Evolutionary conservation across 352 stramenopile genomes (phyloP).

Genomic region (Phytophthora litchii): DNA sequence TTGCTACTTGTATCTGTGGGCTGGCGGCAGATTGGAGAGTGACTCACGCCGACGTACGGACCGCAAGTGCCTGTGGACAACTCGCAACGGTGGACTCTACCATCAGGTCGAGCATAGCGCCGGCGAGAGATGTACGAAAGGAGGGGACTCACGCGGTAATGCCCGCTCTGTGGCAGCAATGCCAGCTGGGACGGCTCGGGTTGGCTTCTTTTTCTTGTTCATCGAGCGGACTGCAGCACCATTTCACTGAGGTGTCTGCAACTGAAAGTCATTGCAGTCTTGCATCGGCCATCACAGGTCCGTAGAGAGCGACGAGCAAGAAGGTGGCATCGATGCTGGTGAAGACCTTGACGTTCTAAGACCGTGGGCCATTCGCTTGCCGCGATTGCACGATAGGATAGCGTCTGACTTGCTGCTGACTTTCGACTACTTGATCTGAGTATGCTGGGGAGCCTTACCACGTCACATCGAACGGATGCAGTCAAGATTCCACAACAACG

Average conservation of each 20-base stretch:
- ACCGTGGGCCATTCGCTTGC: no score
- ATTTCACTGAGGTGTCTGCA: no score
- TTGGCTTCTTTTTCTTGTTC: constrained; percentile 11
- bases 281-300: not conserved
- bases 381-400: not conserved
- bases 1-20: constrained; percentile 16
- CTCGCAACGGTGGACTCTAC: constrained; percentile 12
- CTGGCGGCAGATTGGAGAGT: constrained; percentile 32
- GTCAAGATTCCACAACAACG: no score
- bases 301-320: not conserved
- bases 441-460: not conserved
- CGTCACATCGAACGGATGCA: not conserved
- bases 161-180: not conserved
- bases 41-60: constrained; percentile 9
- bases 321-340: not conserved
- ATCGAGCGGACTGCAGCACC: no score
- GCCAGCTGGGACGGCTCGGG: constrained; percentile 1
- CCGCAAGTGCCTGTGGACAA: constrained; percentile 19
- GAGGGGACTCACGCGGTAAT: constrained; percentile 24
- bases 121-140: constrained; percentile 14
- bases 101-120: constrained; percentile 17
- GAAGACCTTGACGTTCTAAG: no score
- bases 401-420: not conserved
- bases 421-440: constrained; percentile 15
- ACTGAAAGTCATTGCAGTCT: no score